These are phyloP conservation scores for Epichloe amarillans DNA, from an alignment of 2,329 filamentous ascomycete genomes.

Conservation along the genomic window DNA sequence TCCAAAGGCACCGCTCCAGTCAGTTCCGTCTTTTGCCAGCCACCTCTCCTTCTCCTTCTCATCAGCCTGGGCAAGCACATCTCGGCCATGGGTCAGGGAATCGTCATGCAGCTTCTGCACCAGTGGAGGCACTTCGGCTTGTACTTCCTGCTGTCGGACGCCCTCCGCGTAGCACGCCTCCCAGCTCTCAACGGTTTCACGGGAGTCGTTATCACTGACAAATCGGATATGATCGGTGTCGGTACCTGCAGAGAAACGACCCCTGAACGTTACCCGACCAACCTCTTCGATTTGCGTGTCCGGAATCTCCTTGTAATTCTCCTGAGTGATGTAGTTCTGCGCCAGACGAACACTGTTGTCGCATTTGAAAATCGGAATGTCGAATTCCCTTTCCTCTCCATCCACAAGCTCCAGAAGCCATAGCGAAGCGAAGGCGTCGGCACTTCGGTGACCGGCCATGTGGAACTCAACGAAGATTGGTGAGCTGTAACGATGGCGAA, in stretches of 20 bases:
- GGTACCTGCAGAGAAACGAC: conserved; percentile 77
- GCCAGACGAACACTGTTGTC: conserved; percentile 61
- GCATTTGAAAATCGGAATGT: conserved; percentile 85
- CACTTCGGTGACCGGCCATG: conserved; percentile 50
- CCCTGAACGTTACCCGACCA: conserved; percentile 72
- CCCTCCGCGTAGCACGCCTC: conserved; percentile 84
- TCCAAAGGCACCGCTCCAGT: conserved; percentile 81
- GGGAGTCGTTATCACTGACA: conserved; percentile 72
- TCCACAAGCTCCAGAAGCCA: conserved; percentile 83
- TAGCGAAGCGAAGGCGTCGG: conserved; percentile 63
- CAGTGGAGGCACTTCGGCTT: conserved; percentile 57
- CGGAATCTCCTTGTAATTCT: conserved; percentile 55
- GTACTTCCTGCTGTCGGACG: conserved; percentile 58
- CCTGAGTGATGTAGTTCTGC: conserved; percentile 83
- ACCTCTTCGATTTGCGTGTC: conserved; percentile 68
- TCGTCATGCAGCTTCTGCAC: conserved; percentile 69
- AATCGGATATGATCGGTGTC: conserved; percentile 77
- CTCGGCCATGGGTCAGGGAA: conserved; percentile 65
- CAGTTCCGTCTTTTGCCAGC: conserved; percentile 65
- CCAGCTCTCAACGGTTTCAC: conserved; percentile 92
- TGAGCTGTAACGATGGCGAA: conserved; percentile 80
- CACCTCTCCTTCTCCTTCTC: conserved; percentile 64
- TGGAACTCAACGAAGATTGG: conserved; percentile 85
- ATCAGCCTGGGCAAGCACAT: conserved; percentile 61
- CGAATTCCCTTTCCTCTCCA: conserved; percentile 61